Conservation (phyloP, 73 alveolate genomes). For the Effrenium voratum region DNA sequence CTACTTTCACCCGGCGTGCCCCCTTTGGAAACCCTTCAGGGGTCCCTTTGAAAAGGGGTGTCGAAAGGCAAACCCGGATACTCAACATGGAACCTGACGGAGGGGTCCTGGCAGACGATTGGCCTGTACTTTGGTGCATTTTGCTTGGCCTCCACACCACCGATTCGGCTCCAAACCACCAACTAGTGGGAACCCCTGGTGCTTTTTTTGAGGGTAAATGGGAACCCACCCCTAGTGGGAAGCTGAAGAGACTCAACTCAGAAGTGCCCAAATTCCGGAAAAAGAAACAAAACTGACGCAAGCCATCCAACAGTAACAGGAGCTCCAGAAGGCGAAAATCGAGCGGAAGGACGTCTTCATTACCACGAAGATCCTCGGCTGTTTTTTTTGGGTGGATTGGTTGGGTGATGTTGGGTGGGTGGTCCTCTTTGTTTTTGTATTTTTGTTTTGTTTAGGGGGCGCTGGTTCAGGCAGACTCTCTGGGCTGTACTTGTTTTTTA, state of each 20-base stretch:
- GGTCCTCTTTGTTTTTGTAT: background rate
- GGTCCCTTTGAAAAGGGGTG: too few species aligned
- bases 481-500: background rate
- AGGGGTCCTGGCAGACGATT: too few species aligned
- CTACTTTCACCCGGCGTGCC: too few species aligned
- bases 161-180: too few species aligned
- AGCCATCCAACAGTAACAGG: background rate
- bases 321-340: conserved; percentile 73
- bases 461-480: background rate
- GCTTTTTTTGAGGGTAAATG: background rate
- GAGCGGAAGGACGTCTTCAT: conserved; percentile 94
- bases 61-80: too few species aligned
- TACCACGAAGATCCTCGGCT: conserved; percentile 60
- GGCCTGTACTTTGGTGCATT: too few species aligned
- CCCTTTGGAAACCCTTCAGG: too few species aligned
- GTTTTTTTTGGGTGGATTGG: background rate
- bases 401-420: background rate
- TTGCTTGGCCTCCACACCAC: too few species aligned
- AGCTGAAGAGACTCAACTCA: background rate
- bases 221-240: background rate
- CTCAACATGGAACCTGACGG: too few species aligned
- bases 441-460: background rate
- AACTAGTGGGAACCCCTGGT: too few species aligned
- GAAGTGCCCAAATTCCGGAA: background rate
- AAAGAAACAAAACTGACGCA: background rate